These are phyloP conservation scores for Xylariaceae sp. DNA, from an alignment of 2,329 filamentous ascomycete genomes.

Conservation along the genomic window DNA sequence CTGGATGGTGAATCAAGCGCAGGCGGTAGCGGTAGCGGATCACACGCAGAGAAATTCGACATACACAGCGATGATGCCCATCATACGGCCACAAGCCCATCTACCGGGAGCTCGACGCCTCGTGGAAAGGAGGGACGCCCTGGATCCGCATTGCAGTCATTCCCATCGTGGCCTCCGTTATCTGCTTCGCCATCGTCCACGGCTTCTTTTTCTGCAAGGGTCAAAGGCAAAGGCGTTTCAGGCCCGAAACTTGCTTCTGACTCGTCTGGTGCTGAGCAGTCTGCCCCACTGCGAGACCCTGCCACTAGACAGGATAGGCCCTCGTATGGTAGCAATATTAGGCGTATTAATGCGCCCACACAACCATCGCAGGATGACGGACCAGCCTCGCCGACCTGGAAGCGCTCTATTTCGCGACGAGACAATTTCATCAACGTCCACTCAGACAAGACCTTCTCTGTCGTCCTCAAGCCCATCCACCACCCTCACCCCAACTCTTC, in stretches of 20 bases:
- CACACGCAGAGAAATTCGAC: slow-evolving; percentile 15
- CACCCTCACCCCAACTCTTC: too few species aligned
- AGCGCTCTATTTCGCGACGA: slow-evolving; percentile 34
- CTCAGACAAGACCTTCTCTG: slow-evolving; percentile 55
- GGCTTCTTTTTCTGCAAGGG: slow-evolving; percentile 35
- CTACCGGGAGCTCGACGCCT: slow-evolving; percentile 15
- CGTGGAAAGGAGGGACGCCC: slow-evolving; percentile 23
- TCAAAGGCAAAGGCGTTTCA: slow-evolving; percentile 40
- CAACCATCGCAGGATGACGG: slow-evolving; percentile 20
- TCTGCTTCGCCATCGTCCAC: too few species aligned
- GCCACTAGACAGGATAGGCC: slow-evolving; percentile 31
- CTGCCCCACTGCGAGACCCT: slow-evolving; percentile 31
- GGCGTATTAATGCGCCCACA: slow-evolving; percentile 33
- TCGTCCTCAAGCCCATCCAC: slow-evolving; percentile 33
- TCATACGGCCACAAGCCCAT: slow-evolving; percentile 12
- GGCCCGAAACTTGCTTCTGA: slow-evolving; percentile 36
- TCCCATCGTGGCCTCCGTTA: slow-evolving; percentile 27
- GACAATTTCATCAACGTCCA: slow-evolving; percentile 47
- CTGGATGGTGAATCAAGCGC: slow-evolving; percentile 22
- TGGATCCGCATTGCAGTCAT: slow-evolving; percentile 30
- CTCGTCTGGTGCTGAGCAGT: slow-evolving; percentile 27
- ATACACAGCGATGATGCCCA: slow-evolving; percentile 13
- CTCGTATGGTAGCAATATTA: slow-evolving; percentile 35
- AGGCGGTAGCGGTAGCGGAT: slow-evolving; percentile 1
- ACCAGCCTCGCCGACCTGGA: slow-evolving; percentile 14